Conservation (phyloP, 257 asterid species). For the Solanum piurae region DNA sequence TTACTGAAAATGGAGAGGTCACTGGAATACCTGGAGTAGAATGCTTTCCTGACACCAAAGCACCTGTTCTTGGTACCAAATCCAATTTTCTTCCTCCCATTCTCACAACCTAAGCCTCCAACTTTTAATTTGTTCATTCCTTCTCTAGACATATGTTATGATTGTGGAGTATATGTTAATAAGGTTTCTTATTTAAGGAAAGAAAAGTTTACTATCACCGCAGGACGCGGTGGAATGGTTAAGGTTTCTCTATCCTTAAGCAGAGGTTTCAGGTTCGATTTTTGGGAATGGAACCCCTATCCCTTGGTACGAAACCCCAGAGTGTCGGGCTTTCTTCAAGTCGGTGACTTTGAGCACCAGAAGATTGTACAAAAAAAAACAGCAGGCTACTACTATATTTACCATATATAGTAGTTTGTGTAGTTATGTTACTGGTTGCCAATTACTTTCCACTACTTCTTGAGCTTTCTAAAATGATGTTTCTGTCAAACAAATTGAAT, state of each 20-base stretch:
- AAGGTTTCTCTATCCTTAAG: background rate
- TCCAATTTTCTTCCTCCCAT: slow-evolving; percentile 8
- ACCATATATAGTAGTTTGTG: background rate
- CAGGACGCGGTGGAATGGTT: background rate
- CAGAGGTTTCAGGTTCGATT: background rate
- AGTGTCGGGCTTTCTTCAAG: background rate
- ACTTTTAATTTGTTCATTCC: background rate
- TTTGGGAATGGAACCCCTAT: background rate
- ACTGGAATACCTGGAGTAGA: background rate
- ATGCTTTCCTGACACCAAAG: slow-evolving; percentile 8
- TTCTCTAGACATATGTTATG: background rate
- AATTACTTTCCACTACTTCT: background rate
- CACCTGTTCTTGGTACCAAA: slow-evolving; percentile 4
- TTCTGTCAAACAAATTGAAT: background rate
- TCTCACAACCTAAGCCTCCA: background rate
- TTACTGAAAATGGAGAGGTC: slow-evolving; percentile 5
- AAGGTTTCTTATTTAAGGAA: background rate
- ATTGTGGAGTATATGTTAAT: background rate
- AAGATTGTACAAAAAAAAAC: background rate
- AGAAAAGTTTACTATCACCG: background rate
- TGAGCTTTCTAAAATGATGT: background rate
- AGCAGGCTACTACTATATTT: background rate
- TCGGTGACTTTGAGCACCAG: background rate
- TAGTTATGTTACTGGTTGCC: background rate
- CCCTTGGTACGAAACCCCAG: background rate